Conservation (phyloP, 1,284 basidiomycete genomes). For the Pascua sp. region DNA sequence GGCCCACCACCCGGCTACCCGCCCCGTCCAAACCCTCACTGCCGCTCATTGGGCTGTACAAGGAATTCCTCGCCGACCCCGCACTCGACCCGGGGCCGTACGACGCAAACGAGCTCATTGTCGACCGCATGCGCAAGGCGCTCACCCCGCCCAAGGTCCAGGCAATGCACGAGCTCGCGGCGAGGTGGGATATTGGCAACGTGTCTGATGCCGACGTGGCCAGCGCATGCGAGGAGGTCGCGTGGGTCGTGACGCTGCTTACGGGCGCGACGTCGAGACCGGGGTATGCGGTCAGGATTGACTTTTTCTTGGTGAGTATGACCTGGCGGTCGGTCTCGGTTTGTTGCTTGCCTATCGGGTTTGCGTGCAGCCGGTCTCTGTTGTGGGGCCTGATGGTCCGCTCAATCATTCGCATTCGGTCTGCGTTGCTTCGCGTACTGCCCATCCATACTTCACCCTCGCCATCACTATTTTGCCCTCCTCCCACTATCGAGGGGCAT, state of each 20-base stretch:
- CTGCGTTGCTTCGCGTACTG: no score
- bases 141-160: conserved; percentile 51
- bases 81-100: conserved; percentile 56
- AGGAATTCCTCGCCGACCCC: conserved; percentile 16
- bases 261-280: conserved; percentile 56
- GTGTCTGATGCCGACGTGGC: conserved; percentile 42
- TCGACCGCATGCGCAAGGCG: conserved; percentile 49
- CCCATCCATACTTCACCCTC: no score
- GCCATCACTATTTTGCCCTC: no score
- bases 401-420: no score
- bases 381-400: no score
- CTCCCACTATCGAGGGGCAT: no score
- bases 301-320: conserved; percentile 59
- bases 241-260: conserved; percentile 57
- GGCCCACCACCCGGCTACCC: conserved; percentile 18
- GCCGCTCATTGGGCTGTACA: conserved; percentile 33
- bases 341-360: no score
- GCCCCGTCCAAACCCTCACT: not conserved
- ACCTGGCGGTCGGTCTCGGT: no score
- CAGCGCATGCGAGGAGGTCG: conserved; percentile 56
- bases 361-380: no score
- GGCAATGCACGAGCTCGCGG: conserved; percentile 55
- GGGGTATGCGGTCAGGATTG: conserved; percentile 57
- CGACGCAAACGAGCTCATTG: conserved; percentile 55
- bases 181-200: conserved; percentile 54